Evolutionary conservation across 345 rosid species (phyloP), one percentile per base, ranked within the genome.

Genomic region (Rubroshorea leprosula): DNA sequence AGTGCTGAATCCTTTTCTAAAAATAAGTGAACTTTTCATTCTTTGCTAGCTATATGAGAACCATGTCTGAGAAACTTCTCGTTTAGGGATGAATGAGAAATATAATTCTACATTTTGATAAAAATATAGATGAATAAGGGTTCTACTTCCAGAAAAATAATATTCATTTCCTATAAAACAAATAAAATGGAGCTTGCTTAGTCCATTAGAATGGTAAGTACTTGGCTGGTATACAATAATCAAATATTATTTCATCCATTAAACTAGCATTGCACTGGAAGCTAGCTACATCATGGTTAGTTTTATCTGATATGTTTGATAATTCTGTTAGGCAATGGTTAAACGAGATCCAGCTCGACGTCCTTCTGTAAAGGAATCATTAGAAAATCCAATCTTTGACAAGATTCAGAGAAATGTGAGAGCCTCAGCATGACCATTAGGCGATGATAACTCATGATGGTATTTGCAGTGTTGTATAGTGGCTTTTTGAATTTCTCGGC

Each of bases 271-370:
- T 35, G 21, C 25, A 21, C 5, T 31, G 47, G 3, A 43, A 16
- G 47, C 7, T 43, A 18, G 23, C 58, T 15, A 11, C 57, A 53
- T 23, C 54, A 50, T n/a, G 52, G 14, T 45, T 62, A 15, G 23
- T 57, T 53, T 60, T 20, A 41, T 62, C 57, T 60, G 70, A 67
- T 64, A 48, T n/a, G 23, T 51, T 67, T 67, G 27, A 14, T 46
- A 53, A 53, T 57, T 54, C 23, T 54, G 9, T 70, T 85, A 89
- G 99, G 63, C 57, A 53, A 93, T 89, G 99, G 74, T 93, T 67
- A 92, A 82, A 51, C 90, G 83, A 10, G 79, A 89, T 71, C 96
- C 99, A 15, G 58, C 49, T 15, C 77, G 77, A 22, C 83, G 95
- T 24, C 96, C 96, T 60, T 80, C 86, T 43, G 89, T 87, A 0